Base-by-base conservation (phyloP, 805 yeast genomes). In the Ogataea polymorpha region DNA sequence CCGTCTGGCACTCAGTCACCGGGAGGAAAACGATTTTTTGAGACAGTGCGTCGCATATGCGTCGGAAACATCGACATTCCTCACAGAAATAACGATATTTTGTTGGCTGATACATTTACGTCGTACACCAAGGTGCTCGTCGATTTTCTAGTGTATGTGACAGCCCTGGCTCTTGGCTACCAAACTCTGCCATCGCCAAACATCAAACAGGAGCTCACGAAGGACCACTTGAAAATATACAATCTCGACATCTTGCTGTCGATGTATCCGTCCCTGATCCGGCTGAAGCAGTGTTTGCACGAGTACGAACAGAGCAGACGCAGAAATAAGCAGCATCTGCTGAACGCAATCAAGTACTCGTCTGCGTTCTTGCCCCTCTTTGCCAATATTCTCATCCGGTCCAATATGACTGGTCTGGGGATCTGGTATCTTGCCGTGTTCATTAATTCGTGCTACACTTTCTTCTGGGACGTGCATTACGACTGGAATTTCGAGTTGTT, bases 391-490 rank as follows among this genome's bases (percentile, higher is more conserved):
- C 38, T 59, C 16, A 49, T 55, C 23, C 57, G 63, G 41, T 25
- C 45, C 4, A 54, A 54, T 54, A 30, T 63, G 56, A 26, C 53
- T 0, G 42, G 54, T 5, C 62, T 70, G 42, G 37, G 50, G 2
- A 58, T 67, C 53, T 76, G 80, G 81, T 70, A 68, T 40, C 29
- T 69, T 2, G 55, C 62, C 5, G 64, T 71, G 3, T 55, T 81
- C 1, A 53, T 85, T 29, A 88, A 86, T 58, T 84, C 98, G 0
- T 53, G 77, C 0, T 93, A 85, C 60, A 75, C 95, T 12, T 85
- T 87, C 45, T 66, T 78, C 41, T 93, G 99, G 99, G 99, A 93
- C 61, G 62, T 91, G 10, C 74, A 74, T 37, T 78, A 79, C 73
- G 99, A 93, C 66, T 93, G 99, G 99, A 79, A 80, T 32, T 69